phyloP scores from a whole-genome alignment of 768 basidiomycete species.

The Calvatia gigantea region DNA sequence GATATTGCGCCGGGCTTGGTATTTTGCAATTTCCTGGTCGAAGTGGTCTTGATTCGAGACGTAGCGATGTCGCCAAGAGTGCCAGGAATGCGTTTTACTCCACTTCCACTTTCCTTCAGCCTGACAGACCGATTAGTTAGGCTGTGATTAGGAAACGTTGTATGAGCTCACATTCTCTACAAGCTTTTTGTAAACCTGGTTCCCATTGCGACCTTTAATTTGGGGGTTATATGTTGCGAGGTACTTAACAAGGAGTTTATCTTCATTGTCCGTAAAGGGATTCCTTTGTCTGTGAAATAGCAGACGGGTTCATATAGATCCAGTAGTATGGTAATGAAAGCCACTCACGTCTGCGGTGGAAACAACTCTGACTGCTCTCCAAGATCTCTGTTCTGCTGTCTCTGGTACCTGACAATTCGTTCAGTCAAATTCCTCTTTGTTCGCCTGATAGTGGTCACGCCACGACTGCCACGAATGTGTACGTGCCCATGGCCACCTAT shows the following conservation, averaged over 20 bases:
- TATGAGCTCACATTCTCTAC: slow-evolving; percentile 40
- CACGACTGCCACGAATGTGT: slow-evolving; percentile 57
- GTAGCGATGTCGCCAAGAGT: slow-evolving; percentile 67
- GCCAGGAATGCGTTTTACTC: slow-evolving; percentile 48
- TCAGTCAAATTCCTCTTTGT: slow-evolving; percentile 37
- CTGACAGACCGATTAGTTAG: slow-evolving; percentile 23
- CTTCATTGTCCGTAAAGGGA: slow-evolving; percentile 36
- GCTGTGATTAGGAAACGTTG: background rate
- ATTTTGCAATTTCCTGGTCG: slow-evolving; percentile 37
- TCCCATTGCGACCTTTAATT: slow-evolving; percentile 40
- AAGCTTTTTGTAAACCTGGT: slow-evolving; percentile 38
- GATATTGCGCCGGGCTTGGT: slow-evolving; percentile 22
- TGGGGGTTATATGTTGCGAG: slow-evolving; percentile 46
- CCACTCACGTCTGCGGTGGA: background rate
- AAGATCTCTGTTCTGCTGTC: background rate
- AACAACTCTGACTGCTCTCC: background rate
- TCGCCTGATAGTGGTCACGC: slow-evolving; percentile 54
- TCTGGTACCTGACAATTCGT: slow-evolving; percentile 38
- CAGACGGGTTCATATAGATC: background rate
- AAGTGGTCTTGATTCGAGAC: slow-evolving; percentile 38
- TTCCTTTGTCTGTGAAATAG: slow-evolving; percentile 15
- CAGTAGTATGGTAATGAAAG: no score
- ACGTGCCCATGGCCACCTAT: slow-evolving; percentile 47
- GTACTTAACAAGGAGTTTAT: slow-evolving; percentile 39
- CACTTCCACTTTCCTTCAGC: slow-evolving; percentile 43